phyloP scores from a whole-genome alignment of 352 stramenopile species.

The Globisporangium iwayamae region DNA sequence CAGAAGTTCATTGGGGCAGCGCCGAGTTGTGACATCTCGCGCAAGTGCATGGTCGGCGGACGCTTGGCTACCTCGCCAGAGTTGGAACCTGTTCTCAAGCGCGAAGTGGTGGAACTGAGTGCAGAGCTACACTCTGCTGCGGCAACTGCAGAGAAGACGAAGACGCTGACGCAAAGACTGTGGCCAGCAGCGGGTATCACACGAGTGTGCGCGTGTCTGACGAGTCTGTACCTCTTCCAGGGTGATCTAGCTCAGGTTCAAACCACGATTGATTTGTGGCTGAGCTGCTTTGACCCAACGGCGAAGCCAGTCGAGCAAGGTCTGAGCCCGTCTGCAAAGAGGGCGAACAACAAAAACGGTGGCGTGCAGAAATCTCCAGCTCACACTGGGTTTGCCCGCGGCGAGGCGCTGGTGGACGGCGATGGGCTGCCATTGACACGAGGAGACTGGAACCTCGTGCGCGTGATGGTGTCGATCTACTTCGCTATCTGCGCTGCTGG shows the following conservation, averaged over 20 bases:
- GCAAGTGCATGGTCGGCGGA: constrained; percentile 70
- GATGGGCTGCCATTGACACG: constrained; percentile 76
- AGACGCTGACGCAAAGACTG: constrained; percentile 48
- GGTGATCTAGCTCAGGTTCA: constrained; percentile 57
- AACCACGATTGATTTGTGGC: constrained; percentile 49
- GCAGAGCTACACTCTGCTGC: constrained; percentile 64
- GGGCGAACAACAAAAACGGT: constrained; percentile 19
- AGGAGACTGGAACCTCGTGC: constrained; percentile 81
- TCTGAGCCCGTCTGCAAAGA: constrained; percentile 20
- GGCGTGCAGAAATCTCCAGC: constrained; percentile 17
- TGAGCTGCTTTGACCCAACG: constrained; percentile 77
- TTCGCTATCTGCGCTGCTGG: constrained; percentile 66
- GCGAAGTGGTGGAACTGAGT: constrained; percentile 59
- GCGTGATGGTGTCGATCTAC: constrained; percentile 74
- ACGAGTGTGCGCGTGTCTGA: constrained; percentile 69
- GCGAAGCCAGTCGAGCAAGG: constrained; percentile 44
- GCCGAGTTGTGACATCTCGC: constrained; percentile 68
- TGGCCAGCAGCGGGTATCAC: constrained; percentile 83
- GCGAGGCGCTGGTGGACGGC: constrained; percentile 70
- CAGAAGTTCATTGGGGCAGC: constrained; percentile 67
- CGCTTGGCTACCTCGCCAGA: constrained; percentile 60
- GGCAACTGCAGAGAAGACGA: constrained; percentile 58
- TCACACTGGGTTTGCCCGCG: constrained; percentile 45
- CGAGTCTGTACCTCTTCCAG: constrained; percentile 73
- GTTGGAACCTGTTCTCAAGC: constrained; percentile 54